phyloP scores from a whole-genome alignment of 345 rosid genomes.

The Heritiera fomes region DNA sequence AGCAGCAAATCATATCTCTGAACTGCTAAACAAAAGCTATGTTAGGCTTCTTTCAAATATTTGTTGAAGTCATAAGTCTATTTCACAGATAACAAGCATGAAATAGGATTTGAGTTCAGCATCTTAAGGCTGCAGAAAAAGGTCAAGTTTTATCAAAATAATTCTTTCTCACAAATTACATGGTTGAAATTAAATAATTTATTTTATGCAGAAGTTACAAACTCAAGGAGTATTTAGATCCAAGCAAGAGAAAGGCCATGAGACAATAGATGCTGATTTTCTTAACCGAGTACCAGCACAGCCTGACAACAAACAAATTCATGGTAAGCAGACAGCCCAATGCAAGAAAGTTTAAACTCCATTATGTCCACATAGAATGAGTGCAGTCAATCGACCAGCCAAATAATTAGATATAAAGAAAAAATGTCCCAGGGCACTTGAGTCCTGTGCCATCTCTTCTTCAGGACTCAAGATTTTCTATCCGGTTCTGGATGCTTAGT shows the following conservation, averaged over 20 bases:
- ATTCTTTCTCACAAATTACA: neutral
- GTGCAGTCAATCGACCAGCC: neutral
- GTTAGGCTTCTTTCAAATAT: neutral
- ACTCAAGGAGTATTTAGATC: neutral
- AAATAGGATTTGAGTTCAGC: neutral
- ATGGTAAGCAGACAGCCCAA: neutral
- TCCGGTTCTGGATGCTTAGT: too few relatives aligned
- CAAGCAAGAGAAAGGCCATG: neutral
- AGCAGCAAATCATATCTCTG: neutral
- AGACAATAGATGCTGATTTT: slow-evolving; percentile 4
- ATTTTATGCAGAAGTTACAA: neutral
- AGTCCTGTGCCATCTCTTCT: neutral
- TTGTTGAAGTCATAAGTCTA: neutral
- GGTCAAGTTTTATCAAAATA: neutral
- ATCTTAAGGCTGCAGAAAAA: neutral
- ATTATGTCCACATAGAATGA: neutral
- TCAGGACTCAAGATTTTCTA: neutral
- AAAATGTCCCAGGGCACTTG: neutral
- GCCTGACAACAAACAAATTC: neutral
- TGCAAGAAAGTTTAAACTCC: neutral
- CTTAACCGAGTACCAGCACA: neutral
- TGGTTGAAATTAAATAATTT: neutral
- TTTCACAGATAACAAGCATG: neutral
- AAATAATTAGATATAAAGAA: neutral
- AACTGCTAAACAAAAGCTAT: neutral